These are phyloP conservation scores for Pythium coloratum DNA, from an alignment of 352 stramenopile genomes.

Conservation along the genomic window DNA sequence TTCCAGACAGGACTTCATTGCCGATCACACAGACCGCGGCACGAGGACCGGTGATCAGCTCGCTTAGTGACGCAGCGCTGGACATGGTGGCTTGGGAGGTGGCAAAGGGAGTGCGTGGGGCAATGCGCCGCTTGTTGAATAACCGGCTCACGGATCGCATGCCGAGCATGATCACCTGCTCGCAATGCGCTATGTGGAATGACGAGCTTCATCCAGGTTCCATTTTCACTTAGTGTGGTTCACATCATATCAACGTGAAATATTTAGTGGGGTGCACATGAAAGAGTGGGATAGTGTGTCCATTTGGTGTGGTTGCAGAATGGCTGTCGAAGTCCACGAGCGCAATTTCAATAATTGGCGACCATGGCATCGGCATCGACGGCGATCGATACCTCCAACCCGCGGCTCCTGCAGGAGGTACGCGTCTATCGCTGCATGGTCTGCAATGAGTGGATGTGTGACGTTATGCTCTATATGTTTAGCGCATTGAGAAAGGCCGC, in stretches of 20 bases:
- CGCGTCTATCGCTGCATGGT: not conserved
- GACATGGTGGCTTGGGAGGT: not conserved
- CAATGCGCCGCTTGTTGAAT: conserved; percentile 6
- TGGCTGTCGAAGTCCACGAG: not conserved
- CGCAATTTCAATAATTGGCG: conserved; percentile 7
- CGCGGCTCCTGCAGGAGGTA: conserved; percentile 66
- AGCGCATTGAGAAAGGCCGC: conserved; percentile 61
- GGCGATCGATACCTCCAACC: conserved; percentile 40
- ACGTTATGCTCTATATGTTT: conserved; percentile 1
- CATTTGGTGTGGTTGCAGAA: not conserved
- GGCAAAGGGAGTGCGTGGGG: not conserved
- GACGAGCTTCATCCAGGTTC: conserved; percentile 15
- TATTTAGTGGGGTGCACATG: not conserved
- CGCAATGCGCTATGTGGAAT: conserved; percentile 7
- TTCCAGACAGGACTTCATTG: conserved; percentile 85
- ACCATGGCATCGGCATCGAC: conserved; percentile 28
- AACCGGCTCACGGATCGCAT: not conserved
- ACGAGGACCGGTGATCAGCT: conserved; percentile 30
- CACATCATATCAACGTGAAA: too few species aligned
- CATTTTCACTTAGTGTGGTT: conserved; percentile 1
- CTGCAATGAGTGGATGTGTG: not conserved
- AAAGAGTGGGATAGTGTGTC: conserved; percentile 1
- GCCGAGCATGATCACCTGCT: not conserved
- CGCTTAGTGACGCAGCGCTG: not conserved
- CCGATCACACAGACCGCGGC: conserved; percentile 80